A percentile compares a stretch with the other conserved stretches of the same genome.
Evolutionary conservation across 768 basidiomycete species (phyloP).

Genomic region (Suillus placidus): DNA sequence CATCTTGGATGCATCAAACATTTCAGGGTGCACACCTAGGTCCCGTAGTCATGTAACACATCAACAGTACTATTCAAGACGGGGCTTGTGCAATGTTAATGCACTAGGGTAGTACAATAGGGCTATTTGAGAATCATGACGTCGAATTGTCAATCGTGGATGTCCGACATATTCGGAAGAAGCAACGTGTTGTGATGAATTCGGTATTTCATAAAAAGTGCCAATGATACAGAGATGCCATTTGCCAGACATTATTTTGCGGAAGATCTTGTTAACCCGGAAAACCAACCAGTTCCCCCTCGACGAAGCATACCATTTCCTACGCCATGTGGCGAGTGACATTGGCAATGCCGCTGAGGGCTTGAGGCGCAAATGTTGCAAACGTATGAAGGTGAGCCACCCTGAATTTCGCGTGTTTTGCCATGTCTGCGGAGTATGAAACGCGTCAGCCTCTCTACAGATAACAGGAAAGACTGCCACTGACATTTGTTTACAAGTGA

Average conservation of each 20-base stretch:
- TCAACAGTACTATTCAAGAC: neutral
- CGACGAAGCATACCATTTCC: neutral
- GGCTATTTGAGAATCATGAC: neutral
- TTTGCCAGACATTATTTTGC: neutral
- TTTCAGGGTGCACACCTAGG: too few species aligned
- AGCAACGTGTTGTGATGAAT: neutral
- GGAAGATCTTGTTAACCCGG: neutral
- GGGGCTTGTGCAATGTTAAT: too few species aligned
- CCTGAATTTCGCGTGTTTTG: constrained; percentile 30
- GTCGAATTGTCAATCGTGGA: neutral
- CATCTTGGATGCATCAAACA: too few species aligned
- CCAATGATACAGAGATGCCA: neutral
- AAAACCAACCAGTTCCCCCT: neutral
- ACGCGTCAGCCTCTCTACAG: neutral
- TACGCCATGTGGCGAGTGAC: constrained; percentile 24
- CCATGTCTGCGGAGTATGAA: constrained; percentile 23
- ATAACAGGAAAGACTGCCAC: constrained; percentile 2
- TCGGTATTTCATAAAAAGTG: neutral
- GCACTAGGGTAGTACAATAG: neutral
- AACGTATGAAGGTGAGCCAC: constrained; percentile 32
- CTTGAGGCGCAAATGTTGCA: constrained; percentile 29
- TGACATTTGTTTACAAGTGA: constrained; percentile 33
- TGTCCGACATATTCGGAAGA: neutral
- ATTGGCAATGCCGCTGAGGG: constrained; percentile 23
- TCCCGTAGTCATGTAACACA: neutral